Percentiles rank a stretch among this genome's conserved stretches.
phyloP scores from a whole-genome alignment of 345 rosid genomes.

The Eucalyptus dawsonii region DNA sequence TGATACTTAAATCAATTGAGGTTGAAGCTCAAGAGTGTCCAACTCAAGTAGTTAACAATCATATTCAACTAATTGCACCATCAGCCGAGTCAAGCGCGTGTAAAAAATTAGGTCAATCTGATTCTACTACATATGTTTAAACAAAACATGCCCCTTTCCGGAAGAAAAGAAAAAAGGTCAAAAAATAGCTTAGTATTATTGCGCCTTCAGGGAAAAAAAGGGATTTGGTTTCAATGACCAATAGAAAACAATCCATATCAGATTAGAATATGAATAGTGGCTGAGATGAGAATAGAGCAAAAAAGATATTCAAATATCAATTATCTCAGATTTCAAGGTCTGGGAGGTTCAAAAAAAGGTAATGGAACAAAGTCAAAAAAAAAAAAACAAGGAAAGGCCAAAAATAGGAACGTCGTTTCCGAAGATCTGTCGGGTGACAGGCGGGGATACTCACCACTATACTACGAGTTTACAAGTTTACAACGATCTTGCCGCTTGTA shows the following conservation, averaged over 20 bases:
- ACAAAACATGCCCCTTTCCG: background rate
- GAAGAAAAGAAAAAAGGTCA: background rate
- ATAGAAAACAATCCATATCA: too few species aligned
- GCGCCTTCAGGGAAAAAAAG: fast-evolving
- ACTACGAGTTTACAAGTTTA: slow-evolving; percentile 18
- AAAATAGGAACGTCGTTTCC: slow-evolving; percentile 36
- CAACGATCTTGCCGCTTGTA: too few species aligned
- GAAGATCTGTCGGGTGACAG: slow-evolving; percentile 84
- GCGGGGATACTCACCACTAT: slow-evolving; percentile 77
- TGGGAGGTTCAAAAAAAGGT: background rate
- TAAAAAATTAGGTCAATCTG: fast-evolving
- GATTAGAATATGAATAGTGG: background rate
- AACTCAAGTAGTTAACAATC: background rate
- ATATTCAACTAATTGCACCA: background rate
- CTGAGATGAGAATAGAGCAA: background rate
- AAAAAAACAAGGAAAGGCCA: fast-evolving
- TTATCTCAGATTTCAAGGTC: background rate
- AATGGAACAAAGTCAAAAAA: background rate
- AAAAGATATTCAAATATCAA: too few species aligned
- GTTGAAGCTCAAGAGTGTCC: background rate
- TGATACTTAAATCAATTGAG: background rate
- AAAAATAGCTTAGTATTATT: background rate
- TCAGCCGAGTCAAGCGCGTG: background rate
- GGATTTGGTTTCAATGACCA: too few species aligned
- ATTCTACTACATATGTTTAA: background rate